Conservation (phyloP, 495 filamentous ascomycete genomes). For the Hypoxylon fragiforme region DNA sequence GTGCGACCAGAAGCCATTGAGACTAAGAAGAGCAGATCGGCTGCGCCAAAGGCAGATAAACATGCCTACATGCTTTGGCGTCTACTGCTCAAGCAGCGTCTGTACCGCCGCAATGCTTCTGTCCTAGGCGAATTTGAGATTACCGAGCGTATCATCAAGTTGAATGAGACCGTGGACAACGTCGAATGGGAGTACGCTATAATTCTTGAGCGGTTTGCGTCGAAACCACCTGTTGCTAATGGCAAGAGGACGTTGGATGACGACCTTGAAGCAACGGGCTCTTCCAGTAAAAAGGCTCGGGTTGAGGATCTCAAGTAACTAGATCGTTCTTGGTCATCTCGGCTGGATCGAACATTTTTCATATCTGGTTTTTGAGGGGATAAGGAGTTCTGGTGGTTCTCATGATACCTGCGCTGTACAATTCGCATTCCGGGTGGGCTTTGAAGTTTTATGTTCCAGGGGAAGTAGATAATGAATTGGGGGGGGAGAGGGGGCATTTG, state of each 20-base stretch:
- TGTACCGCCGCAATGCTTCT: conserved; percentile 79
- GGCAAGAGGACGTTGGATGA: conserved; percentile 35
- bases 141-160: conserved; percentile 74
- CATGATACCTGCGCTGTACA: conserved; percentile 28
- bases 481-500: no score
- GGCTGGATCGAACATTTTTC: no score
- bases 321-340: not conserved
- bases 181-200: conserved; percentile 83
- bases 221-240: conserved; percentile 15
- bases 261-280: conserved; percentile 3
- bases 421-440: conserved; percentile 2
- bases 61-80: conserved; percentile 77
- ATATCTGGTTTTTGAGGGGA: not conserved
- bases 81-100: conserved; percentile 76
- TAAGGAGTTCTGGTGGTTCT: conserved; percentile 26
- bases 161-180: conserved; percentile 73
- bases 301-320: conserved; percentile 22
- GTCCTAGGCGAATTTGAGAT: conserved; percentile 76
- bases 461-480: not conserved
- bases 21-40: conserved; percentile 1
- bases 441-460: not conserved
- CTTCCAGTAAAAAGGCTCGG: conserved; percentile 42
- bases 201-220: conserved; percentile 54
- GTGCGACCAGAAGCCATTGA: conserved; percentile 54
- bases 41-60: conserved; percentile 40